Base-by-base conservation (phyloP, 129 eudicot species). In the Escallonia herrerae region DNA sequence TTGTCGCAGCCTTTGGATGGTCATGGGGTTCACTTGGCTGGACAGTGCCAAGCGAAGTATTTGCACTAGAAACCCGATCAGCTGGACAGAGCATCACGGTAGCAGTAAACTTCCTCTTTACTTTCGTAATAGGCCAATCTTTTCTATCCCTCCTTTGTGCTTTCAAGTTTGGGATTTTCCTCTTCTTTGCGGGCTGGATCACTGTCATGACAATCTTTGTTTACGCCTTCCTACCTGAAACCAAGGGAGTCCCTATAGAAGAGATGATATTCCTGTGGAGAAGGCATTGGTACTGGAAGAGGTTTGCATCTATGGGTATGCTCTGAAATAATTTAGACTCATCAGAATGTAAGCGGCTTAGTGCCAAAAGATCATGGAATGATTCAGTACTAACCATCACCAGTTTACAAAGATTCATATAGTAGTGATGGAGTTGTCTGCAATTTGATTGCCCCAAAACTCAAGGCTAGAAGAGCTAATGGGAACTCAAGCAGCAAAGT, bases 11-110 rank as follows among this genome's bases (percentile, higher is more conserved):
- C 0, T 93, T 93, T 74, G 98, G 95, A 55, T 88, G 95, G 95
- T 93, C 96, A 3, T 93, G 98, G 98, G 98, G 98, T 47, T 89
- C 96, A 5, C 85, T 93, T 7, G 98, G 98, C 12, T 93, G 98
- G 98, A 85, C 95, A 0, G 95, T 93, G 60, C 98, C 98, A 12
- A 88, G 98, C 49, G 98, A 93, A 73, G 86, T 93, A 65, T 88
- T 91, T 80, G 87, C 98, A 7, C 49, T 93, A 70, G 98, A 93
- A 59, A 88, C 83, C 1, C 75, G 98, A 14, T 93, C 98, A 40
- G 96, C 98, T 6, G 98, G 96, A 33, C 98, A 93, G 79, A 85
- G 98, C 84, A 88, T 93, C 37, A 93, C 95, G 1, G 98, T 93
- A 15, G 95, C 96, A 1, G 89, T 85, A 12, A 93, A 93, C 71